Percentiles rank a stretch among this genome's conserved stretches.
Conservation (phyloP, 441 rosid species). For the Croton setiger region DNA sequence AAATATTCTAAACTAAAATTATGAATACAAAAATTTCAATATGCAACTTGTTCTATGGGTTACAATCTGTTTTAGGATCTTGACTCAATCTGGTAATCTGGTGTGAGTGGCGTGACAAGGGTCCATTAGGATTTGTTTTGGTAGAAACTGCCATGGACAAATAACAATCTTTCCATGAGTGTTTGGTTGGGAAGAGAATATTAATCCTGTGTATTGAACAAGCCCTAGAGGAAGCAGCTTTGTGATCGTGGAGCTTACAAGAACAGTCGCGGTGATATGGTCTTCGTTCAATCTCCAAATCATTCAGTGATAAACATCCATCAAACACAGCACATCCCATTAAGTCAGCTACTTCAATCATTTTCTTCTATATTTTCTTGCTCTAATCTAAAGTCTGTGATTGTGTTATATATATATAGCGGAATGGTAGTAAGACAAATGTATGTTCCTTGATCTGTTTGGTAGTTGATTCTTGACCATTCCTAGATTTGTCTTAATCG, state of each 20-base stretch:
- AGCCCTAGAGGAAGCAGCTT: neutral
- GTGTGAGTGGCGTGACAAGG: neutral
- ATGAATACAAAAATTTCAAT: no score
- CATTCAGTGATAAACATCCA: constrained; percentile 22
- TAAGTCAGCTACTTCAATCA: constrained; percentile 6
- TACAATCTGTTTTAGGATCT: neutral
- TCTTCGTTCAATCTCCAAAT: constrained; percentile 25
- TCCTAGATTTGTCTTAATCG: neutral
- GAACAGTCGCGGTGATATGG: constrained; percentile 31
- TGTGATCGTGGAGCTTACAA: constrained; percentile 31
- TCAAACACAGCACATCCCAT: constrained; percentile 24
- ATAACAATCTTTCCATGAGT: constrained; percentile 15
- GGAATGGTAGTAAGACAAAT: neutral
- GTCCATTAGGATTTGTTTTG: neutral
- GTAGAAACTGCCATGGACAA: constrained; percentile 4
- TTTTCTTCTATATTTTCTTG: neutral
- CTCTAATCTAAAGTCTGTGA: neutral
- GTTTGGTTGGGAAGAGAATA: constrained; percentile 17
- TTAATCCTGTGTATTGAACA: neutral
- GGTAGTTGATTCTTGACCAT: neutral
- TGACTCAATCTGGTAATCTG: neutral
- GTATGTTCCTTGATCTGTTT: neutral
- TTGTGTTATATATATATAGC: neutral
- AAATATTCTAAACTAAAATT: no score
- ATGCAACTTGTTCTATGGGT: neutral